phyloP scores from a whole-genome alignment of 441 rosid species.

The Capsella rubella region DNA sequence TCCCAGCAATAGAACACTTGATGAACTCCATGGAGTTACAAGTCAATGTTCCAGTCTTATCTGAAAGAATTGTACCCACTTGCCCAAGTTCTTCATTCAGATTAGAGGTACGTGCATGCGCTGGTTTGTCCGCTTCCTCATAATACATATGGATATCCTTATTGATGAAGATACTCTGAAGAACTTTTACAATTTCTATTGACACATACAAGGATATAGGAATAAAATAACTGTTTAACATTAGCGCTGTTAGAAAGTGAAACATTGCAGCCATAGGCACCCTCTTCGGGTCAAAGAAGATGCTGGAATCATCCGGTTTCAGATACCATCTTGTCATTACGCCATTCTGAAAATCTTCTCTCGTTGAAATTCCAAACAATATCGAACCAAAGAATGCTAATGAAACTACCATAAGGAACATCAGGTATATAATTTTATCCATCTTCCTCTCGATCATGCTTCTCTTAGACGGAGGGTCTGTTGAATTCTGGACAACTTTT shows the following conservation, averaged over 20 bases:
- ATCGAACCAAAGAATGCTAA: constrained; percentile 74
- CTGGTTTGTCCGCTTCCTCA: constrained; percentile 91
- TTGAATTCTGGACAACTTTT: constrained; percentile 92
- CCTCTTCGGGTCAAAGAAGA: constrained; percentile 71
- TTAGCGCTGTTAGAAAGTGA: constrained; percentile 85
- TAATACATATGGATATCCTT: constrained; percentile 84
- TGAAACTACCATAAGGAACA: constrained; percentile 72
- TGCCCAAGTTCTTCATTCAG: constrained; percentile 99
- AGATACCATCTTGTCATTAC: constrained; percentile 93
- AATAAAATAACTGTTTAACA: constrained; percentile 91
- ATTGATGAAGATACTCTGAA: constrained; percentile 91
- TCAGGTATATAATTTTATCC: constrained; percentile 80
- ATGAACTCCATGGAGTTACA: constrained; percentile 99
- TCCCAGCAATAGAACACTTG: constrained; percentile 94
- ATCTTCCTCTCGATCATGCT: constrained; percentile 90
- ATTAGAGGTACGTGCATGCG: constrained; percentile 96
- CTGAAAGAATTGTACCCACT: constrained; percentile 94
- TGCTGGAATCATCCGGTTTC: constrained; percentile 76
- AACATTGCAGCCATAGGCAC: constrained; percentile 65
- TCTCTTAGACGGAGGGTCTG: constrained; percentile 92
- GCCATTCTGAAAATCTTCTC: constrained; percentile 71
- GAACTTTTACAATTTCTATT: constrained; percentile 91
- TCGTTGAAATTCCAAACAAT: constrained; percentile 74
- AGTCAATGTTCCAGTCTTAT: constrained; percentile 98
- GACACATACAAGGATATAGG: constrained; percentile 97